Conservation (phyloP, 371 early-diverging fungal genomes). For the Rhizomucor miehei region DNA sequence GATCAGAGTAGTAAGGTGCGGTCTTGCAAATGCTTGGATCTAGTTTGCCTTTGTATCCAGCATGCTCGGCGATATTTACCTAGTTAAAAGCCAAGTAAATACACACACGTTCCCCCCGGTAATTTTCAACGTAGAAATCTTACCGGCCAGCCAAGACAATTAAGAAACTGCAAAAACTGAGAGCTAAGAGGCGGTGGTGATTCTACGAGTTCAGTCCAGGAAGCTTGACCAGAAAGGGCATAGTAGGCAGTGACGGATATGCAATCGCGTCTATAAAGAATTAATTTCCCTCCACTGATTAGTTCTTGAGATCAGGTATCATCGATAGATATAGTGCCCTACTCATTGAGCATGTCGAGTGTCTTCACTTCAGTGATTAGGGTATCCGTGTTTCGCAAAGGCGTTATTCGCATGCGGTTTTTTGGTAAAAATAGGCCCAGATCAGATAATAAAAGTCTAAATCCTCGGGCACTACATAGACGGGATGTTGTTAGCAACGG, state of each 20-base stretch:
- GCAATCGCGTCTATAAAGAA: slow-evolving; percentile 63
- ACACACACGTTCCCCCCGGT: no score
- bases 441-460: slow-evolving; percentile 64
- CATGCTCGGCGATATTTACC: slow-evolving; percentile 55
- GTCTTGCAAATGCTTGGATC: slow-evolving; percentile 51
- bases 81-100: slow-evolving; percentile 9
- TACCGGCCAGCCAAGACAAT: slow-evolving; percentile 74
- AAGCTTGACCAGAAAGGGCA: slow-evolving; percentile 49
- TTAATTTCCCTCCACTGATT: neutral
- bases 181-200: slow-evolving; percentile 45
- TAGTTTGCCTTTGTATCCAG: slow-evolving; percentile 66
- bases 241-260: slow-evolving; percentile 64
- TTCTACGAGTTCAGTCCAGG: slow-evolving; percentile 57
- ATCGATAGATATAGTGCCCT: slow-evolving; percentile 14
- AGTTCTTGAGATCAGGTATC: neutral
- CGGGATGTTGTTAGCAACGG: neutral
- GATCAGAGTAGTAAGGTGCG: slow-evolving; percentile 71
- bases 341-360: slow-evolving; percentile 69
- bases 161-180: slow-evolving; percentile 68
- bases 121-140: slow-evolving; percentile 14
- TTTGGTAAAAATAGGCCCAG: slow-evolving; percentile 61
- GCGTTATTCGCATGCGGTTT: slow-evolving; percentile 56
- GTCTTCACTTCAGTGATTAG: slow-evolving; percentile 64
- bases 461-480: slow-evolving; percentile 50
- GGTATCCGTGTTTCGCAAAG: slow-evolving; percentile 58